Conservation (phyloP, 257 asterid genomes). For the Scutellaria minor region DNA sequence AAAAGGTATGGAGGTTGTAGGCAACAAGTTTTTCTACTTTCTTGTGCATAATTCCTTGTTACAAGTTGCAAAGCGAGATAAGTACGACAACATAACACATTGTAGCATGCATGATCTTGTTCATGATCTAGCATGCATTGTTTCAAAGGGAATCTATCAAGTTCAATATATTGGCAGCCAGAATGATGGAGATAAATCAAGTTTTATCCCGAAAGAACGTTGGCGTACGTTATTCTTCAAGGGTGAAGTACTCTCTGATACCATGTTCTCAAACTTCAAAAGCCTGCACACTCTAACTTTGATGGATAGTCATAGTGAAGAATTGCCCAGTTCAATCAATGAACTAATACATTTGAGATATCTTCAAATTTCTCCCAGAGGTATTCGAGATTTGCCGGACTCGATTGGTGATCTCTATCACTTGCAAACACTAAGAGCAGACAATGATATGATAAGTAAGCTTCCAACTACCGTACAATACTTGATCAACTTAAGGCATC, state of each 20-base stretch:
- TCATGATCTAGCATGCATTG: conserved; percentile 22
- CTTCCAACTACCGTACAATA: background rate
- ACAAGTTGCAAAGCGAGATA: too few species aligned
- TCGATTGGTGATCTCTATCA: conserved; percentile 25
- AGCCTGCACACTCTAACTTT: conserved; percentile 15
- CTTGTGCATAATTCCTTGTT: too few species aligned
- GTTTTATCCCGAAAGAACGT: background rate
- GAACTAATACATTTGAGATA: conserved; percentile 38
- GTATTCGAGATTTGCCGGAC: conserved; percentile 17
- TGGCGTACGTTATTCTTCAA: conserved; percentile 25
- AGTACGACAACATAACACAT: too few species aligned
- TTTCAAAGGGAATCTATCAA: background rate
- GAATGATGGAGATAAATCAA: background rate
- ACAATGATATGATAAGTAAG: background rate
- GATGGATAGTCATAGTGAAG: background rate
- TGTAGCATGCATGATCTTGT: conserved; percentile 36
- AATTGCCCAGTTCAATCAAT: conserved; percentile 6
- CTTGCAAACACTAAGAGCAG: background rate
- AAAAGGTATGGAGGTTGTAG: too few species aligned
- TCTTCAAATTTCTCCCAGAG: too few species aligned
- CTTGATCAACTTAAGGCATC: conserved; percentile 27
- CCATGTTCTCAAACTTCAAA: conserved; percentile 27
- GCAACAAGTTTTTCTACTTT: too few species aligned
- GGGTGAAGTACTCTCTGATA: background rate
- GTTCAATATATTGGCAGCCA: background rate